Base-by-base conservation (phyloP, 495 filamentous ascomycete species). In the Talaromyces ruber region DNA sequence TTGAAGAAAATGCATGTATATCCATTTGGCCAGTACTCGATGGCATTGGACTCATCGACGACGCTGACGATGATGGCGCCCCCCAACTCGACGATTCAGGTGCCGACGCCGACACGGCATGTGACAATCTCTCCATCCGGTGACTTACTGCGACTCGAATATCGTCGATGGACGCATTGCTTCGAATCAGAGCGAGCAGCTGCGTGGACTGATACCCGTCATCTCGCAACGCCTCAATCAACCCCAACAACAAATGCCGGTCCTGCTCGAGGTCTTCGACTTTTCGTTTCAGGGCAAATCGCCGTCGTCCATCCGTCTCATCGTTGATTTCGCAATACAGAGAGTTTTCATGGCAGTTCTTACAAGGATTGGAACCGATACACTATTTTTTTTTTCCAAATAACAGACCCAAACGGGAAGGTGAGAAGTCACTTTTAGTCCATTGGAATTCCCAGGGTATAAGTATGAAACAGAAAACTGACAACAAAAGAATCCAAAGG, bases 251-350 rank as follows among this genome's bases (percentile, higher is more conserved):
- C 11, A 68, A 52, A n/a, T 69, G 59, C 7, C 64, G 67, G 55
- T 71, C 67, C 50, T 65, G 56, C 50, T 71, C 67, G 47, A 71
- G 47, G 2, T 61, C 50, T 37, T 71, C 64, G 5, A 71, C 60
- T 39, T 68, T 71, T 9, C 67, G 69, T 55, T 70, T 71, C 4
- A 68, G 50, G 9, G 63, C 58, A 37, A 64, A 47, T 58, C 62
- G 53, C 24, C 69, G 69, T 12, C 67, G 64, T 5, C 65, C 65
- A 65, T 71, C 69, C n/a, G 63, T 66, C 34, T 68, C 66, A 14
- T 63, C 58, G 34, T 71, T 64, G 30, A 68, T 50, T 9, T 58
- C 47, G 25, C 68, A 71, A 25, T 30, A 60, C 5, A 60, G 25
- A 30, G 59, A 60, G 39, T 60, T 60, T 51, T 60, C 59, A 18